Conservation (phyloP, 2,329 filamentous ascomycete genomes). For the Fusarium albosuccineum region DNA sequence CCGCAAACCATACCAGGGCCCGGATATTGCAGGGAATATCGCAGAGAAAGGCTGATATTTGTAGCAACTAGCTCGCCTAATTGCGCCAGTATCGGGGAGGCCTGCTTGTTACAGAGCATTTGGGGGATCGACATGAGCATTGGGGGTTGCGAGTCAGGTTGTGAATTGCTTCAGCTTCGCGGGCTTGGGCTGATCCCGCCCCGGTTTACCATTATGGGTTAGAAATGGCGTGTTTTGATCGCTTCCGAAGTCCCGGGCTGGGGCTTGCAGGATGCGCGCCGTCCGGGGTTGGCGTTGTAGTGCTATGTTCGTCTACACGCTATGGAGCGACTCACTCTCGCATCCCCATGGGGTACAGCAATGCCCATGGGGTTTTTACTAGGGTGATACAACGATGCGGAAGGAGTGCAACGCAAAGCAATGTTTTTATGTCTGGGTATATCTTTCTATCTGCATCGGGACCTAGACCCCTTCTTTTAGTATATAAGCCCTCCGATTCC, state of each 20-base stretch:
- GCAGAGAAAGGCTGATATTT: not conserved
- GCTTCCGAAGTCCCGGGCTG: not conserved
- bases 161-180: not conserved
- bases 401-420: not conserved
- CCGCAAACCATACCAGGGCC: not conserved
- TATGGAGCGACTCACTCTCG: not conserved
- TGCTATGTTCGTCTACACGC: constrained; percentile 20
- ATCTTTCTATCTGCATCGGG: too few relatives aligned
- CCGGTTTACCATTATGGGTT: not conserved
- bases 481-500: too few relatives aligned
- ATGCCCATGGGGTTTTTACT: not conserved
- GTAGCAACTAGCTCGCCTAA: too few relatives aligned
- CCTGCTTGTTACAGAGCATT: not conserved
- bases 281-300: constrained; percentile 48
- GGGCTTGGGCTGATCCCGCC: not conserved
- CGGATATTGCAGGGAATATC: not conserved
- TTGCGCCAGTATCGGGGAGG: too few relatives aligned
- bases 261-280: not conserved
- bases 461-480: too few relatives aligned
- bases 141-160: not conserved
- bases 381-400: not conserved
- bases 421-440: too few relatives aligned
- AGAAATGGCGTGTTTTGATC: not conserved
- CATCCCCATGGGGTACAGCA: not conserved
- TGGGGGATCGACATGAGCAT: not conserved